Conservation (phyloP, 179 eudicot species). For the Spinacia oleracea region DNA sequence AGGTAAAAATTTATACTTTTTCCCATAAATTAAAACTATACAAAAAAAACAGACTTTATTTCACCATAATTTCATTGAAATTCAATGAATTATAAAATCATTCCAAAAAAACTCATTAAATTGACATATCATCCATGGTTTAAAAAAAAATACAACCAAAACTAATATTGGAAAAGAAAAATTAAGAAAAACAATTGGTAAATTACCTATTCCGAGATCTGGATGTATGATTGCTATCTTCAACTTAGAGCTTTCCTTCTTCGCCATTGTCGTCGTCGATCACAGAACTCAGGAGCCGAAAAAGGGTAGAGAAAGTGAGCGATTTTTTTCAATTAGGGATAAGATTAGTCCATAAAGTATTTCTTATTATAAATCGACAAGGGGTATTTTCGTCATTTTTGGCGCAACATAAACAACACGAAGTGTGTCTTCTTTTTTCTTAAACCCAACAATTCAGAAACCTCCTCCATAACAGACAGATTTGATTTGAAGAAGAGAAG, state of each 20-base stretch:
- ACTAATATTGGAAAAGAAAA: too few species aligned
- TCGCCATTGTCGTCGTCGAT: slow-evolving; percentile 31
- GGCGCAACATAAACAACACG: too few species aligned
- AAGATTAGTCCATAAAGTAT: too few species aligned
- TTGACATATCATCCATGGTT: not conserved
- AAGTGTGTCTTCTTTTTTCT: not conserved
- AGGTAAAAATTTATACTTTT: not conserved
- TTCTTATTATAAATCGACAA: not conserved
- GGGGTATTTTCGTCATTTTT: not conserved
- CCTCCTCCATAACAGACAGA: not conserved
- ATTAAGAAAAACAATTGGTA: not conserved
- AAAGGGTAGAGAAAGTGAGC: not conserved
- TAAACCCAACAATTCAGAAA: not conserved
- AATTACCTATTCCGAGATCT: slow-evolving; percentile 83
- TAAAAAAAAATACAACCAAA: not conserved
- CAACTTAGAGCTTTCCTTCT: slow-evolving; percentile 42
- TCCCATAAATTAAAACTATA: not conserved
- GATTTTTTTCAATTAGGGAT: too few species aligned
- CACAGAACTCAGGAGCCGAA: not conserved
- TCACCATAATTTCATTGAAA: not conserved
- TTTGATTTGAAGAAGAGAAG: not conserved
- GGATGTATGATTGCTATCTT: slow-evolving; percentile 86
- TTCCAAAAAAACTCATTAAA: not conserved
- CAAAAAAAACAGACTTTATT: not conserved
- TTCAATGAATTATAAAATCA: not conserved